These are phyloP conservation scores for Phylloporus scabripes DNA, from an alignment of 768 basidiomycete species.

Conservation along the genomic window DNA sequence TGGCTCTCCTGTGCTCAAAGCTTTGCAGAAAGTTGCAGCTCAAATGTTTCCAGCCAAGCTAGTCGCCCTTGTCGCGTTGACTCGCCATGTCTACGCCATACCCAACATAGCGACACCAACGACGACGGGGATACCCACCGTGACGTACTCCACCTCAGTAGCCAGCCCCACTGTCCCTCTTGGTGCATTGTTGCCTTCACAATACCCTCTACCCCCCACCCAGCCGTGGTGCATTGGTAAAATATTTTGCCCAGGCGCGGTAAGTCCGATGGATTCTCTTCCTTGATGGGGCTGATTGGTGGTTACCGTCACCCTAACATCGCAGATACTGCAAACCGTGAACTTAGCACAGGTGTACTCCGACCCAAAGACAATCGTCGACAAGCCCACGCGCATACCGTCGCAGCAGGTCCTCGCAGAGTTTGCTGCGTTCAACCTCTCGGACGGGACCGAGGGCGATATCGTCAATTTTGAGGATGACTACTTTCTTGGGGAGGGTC, in stretches of 20 bases:
- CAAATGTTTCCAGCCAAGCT: slow-evolving; percentile 31
- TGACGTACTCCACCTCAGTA: slow-evolving; percentile 53
- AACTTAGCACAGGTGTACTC: slow-evolving; percentile 68
- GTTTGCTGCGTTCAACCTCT: slow-evolving; percentile 42
- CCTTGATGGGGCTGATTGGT: neutral
- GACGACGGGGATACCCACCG: slow-evolving; percentile 25
- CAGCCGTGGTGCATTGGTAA: slow-evolving; percentile 74
- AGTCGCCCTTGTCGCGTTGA: slow-evolving; percentile 12
- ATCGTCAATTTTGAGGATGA: slow-evolving; percentile 65
- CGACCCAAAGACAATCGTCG: slow-evolving; percentile 87
- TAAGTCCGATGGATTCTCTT: slow-evolving; percentile 31
- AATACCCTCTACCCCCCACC: slow-evolving; percentile 55
- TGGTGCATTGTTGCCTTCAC: slow-evolving; percentile 54
- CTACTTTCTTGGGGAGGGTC: slow-evolving; percentile 81
- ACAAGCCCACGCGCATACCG: slow-evolving; percentile 74
- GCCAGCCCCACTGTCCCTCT: slow-evolving; percentile 59
- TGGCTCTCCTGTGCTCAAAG: neutral
- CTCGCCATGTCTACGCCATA: slow-evolving; percentile 12
- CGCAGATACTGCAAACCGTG: slow-evolving; percentile 76
- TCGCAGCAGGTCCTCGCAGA: slow-evolving; percentile 63
- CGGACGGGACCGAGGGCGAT: slow-evolving; percentile 52
- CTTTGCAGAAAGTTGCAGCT: neutral
- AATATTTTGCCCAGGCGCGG: slow-evolving; percentile 78
- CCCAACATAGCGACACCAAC: slow-evolving; percentile 9
- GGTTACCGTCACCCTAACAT: neutral